Percentiles rank a stretch among this genome's conserved stretches.
Conservation (phyloP, 441 rosid genomes). For the Francoa sonchifolia region DNA sequence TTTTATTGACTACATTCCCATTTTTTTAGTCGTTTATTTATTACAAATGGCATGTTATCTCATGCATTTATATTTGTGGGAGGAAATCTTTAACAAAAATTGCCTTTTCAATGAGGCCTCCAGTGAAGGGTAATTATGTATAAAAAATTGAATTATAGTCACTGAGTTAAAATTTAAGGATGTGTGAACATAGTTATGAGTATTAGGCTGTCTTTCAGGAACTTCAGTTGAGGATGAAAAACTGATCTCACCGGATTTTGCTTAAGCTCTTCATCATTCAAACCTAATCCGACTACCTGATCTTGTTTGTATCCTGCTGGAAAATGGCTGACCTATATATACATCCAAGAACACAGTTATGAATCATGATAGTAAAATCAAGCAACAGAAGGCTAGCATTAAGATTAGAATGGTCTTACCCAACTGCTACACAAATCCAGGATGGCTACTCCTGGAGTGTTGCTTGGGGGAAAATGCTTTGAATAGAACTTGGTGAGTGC, state of each 20-base stretch:
- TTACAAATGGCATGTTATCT: too few species aligned
- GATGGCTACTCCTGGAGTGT: constrained; percentile 65
- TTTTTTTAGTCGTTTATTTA: neutral
- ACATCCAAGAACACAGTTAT: constrained; percentile 5
- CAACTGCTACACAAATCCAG: constrained; percentile 95
- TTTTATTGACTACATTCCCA: neutral
- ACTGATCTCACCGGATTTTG: constrained; percentile 42
- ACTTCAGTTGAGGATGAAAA: too few species aligned
- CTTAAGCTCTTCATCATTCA: constrained; percentile 86
- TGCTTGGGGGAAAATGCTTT: constrained; percentile 61
- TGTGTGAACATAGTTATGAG: too few species aligned
- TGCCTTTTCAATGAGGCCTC: too few species aligned
- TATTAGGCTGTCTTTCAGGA: too few species aligned
- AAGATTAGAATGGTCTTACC: constrained; percentile 36
- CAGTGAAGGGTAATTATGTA: neutral
- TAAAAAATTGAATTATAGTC: neutral
- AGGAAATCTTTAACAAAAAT: too few species aligned
- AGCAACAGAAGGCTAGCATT: neutral
- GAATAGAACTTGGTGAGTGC: constrained; percentile 71
- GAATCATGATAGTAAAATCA: constrained; percentile 7
- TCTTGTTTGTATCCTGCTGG: constrained; percentile 83
- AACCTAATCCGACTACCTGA: constrained; percentile 63
- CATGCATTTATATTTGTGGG: too few species aligned
- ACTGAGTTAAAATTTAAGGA: too few species aligned
- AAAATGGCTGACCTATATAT: constrained; percentile 73